Evolutionary conservation across 805 yeast genomes (phyloP).

Genomic region (Wickerhamiella cacticola): DNA sequence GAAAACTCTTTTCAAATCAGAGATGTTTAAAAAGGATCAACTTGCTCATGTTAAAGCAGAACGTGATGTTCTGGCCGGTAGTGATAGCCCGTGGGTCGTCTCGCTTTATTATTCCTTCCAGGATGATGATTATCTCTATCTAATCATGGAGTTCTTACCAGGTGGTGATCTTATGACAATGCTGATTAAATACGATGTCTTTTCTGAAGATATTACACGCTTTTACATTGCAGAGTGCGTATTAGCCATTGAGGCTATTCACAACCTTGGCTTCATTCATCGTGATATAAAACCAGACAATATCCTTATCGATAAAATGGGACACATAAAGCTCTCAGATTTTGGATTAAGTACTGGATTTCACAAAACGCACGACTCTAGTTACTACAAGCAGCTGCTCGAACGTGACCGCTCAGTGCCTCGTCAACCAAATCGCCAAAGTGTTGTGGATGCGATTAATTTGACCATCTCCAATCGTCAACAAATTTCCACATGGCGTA

Average conservation of each 20-base stretch:
- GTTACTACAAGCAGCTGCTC: constrained; percentile 68
- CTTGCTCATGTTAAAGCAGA: constrained; percentile 92
- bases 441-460: constrained; percentile 88
- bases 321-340: constrained; percentile 58
- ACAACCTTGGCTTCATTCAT: constrained; percentile 86
- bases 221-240: constrained; percentile 96
- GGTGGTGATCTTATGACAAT: constrained; percentile 90
- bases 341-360: constrained; percentile 83
- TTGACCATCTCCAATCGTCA: constrained; percentile 90
- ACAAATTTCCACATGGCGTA: constrained; percentile 94
- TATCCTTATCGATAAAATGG: constrained; percentile 68
- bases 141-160: constrained; percentile 73
- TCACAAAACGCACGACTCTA: constrained; percentile 86
- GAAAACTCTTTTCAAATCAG: constrained; percentile 83
- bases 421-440: constrained; percentile 37
- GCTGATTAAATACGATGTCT: constrained; percentile 88
- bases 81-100: constrained; percentile 83
- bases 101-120: constrained; percentile 73
- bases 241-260: constrained; percentile 86
- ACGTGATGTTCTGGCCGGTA: constrained; percentile 85
- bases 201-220: constrained; percentile 77
- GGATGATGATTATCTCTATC: constrained; percentile 58
- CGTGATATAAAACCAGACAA: constrained; percentile 97
- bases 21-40: constrained; percentile 91
- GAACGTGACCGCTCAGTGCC: constrained; percentile 41